phyloP scores from a whole-genome alignment of 1,284 basidiomycete genomes.

The Naganishia sp. region DNA sequence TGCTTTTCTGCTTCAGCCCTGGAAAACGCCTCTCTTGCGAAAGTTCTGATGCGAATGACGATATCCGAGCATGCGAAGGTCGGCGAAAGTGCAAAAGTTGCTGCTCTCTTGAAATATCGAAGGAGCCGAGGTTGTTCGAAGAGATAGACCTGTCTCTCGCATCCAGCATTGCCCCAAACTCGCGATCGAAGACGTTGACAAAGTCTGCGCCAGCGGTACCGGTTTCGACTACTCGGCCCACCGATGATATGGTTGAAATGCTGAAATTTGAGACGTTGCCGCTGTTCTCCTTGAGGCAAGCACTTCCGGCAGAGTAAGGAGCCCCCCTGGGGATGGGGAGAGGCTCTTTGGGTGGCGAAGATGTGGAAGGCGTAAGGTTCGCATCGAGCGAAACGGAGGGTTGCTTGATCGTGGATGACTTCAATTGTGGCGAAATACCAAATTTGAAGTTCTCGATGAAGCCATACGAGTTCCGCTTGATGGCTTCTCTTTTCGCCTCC shows the following conservation, averaged over 20 bases:
- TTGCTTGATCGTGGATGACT: no score
- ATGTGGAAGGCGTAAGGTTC: neutral
- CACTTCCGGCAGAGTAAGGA: neutral
- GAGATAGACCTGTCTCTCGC: neutral
- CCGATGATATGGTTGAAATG: constrained; percentile 77
- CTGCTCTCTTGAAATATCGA: neutral
- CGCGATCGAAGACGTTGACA: constrained; percentile 63
- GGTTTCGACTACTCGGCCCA: constrained; percentile 66
- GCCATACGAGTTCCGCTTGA: constrained; percentile 21
- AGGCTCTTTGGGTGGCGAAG: constrained; percentile 23
- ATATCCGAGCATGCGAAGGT: constrained; percentile 19
- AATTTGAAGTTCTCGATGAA: constrained; percentile 33
- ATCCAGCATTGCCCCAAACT: constrained; percentile 44
- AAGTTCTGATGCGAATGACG: constrained; percentile 3
- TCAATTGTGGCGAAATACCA: neutral
- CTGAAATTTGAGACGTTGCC: constrained; percentile 67
- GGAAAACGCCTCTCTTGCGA: neutral
- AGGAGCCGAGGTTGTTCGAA: neutral
- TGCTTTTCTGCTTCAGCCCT: constrained; percentile 18
- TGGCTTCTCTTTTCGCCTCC: constrained; percentile 13
- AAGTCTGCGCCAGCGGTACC: constrained; percentile 68
- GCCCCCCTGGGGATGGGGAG: constrained; percentile 13
- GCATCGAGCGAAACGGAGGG: neutral
- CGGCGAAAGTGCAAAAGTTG: constrained; percentile 1
- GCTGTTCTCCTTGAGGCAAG: constrained; percentile 15